Conservation (phyloP, 2,329 filamentous ascomycete species). For the Alternaria ventricosa region DNA sequence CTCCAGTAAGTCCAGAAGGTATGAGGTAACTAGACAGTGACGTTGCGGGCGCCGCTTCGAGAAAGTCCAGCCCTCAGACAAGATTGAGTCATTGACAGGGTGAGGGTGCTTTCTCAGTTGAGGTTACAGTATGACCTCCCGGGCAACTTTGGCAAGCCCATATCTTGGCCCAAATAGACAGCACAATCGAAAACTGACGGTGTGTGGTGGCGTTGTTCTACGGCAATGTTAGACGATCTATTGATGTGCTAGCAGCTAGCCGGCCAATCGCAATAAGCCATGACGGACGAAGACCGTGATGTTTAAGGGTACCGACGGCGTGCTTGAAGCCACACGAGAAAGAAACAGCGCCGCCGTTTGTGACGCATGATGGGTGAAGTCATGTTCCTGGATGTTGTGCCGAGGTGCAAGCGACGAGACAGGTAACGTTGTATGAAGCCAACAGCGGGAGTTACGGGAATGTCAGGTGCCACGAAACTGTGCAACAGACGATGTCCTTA, state of each 20-base stretch:
- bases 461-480: slow-evolving; percentile 4
- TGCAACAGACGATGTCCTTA: not conserved
- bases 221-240: slow-evolving; percentile 24
- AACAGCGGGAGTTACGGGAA: slow-evolving; percentile 2
- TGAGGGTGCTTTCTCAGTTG: slow-evolving; percentile 3
- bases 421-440: slow-evolving; percentile 5
- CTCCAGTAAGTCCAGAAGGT: slow-evolving; percentile 1
- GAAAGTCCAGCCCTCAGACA: not conserved
- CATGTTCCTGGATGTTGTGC: not conserved
- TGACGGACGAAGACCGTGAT: slow-evolving; percentile 18
- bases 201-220: slow-evolving; percentile 19
- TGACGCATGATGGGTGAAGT: slow-evolving; percentile 10
- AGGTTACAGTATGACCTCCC: not conserved
- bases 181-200: slow-evolving; percentile 8
- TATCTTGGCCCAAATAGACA: slow-evolving; percentile 10
- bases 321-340: slow-evolving; percentile 16
- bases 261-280: slow-evolving; percentile 11
- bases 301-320: slow-evolving; percentile 17
- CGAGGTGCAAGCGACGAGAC: slow-evolving; percentile 2
- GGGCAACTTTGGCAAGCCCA: not conserved
- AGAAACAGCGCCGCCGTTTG: slow-evolving; percentile 17
- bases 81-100: slow-evolving; percentile 5
- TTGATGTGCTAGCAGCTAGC: slow-evolving; percentile 23
- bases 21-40: slow-evolving; percentile 8
- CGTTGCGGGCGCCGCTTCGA: not conserved